A percentile compares a stretch with the other conserved stretches of the same genome.
Conservation (phyloP, 2,329 filamentous ascomycete genomes). For the Metarhizium album region DNA sequence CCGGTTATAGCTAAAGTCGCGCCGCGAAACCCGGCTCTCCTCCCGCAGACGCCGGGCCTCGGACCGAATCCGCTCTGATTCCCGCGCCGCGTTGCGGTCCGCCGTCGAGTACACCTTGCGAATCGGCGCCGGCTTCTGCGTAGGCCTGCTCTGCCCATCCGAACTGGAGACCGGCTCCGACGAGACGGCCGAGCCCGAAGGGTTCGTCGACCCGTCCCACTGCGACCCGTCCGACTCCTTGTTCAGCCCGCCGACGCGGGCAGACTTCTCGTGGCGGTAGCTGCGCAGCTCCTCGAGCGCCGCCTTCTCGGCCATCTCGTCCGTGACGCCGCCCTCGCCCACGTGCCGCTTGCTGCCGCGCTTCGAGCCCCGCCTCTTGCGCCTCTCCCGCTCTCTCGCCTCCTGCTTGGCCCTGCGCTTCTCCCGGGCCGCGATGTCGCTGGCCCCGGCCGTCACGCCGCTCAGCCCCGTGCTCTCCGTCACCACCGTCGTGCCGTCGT, state of each 20-base stretch:
- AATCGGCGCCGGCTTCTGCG: conserved; percentile 33
- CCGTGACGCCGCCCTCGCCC: conserved; percentile 50
- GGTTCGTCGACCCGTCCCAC: conserved; percentile 65
- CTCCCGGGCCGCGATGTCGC: conserved; percentile 44
- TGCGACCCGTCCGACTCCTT: conserved; percentile 65
- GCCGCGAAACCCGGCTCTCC: conserved; percentile 33
- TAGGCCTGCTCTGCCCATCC: conserved; percentile 47
- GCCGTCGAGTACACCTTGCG: conserved; percentile 52
- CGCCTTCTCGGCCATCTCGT: conserved; percentile 51
- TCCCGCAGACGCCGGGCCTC: conserved; percentile 47
- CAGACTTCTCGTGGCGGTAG: conserved; percentile 79
- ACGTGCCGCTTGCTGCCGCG: conserved; percentile 33
- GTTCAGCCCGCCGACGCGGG: conserved; percentile 83
- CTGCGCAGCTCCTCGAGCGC: conserved; percentile 61
- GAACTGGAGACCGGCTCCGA: conserved; percentile 50
- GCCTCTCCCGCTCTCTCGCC: conserved; percentile 30
- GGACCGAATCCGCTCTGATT: conserved; percentile 42
- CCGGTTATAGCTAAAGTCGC: conserved; percentile 45
- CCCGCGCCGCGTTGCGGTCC: conserved; percentile 40
- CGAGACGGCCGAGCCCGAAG: conserved; percentile 49
- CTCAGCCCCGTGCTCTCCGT: conserved; percentile 37
- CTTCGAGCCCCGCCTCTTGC: conserved; percentile 19
- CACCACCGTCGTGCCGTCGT: conserved; percentile 33
- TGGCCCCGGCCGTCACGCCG: conserved; percentile 47
- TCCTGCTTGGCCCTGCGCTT: conserved; percentile 43